Conservation (phyloP, 2,329 filamentous ascomycete genomes). For the Colletotrichum karsti region DNA sequence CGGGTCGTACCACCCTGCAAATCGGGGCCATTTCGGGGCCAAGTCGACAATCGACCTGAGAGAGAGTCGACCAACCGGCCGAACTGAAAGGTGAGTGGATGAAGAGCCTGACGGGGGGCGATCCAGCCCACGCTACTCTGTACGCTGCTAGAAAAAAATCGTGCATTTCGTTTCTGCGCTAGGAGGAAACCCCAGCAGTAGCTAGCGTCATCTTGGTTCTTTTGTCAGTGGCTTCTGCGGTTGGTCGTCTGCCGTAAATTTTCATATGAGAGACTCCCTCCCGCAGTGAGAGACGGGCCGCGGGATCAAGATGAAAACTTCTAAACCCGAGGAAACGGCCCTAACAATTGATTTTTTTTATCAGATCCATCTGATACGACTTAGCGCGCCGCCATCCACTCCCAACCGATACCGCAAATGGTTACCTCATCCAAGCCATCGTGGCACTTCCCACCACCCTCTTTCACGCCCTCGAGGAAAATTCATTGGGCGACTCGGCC, state of each 20-base stretch:
- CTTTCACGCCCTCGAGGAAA: background rate
- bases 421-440: background rate
- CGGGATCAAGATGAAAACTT: background rate
- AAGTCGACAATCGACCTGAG: background rate
- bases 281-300: background rate
- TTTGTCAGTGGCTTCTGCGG: background rate
- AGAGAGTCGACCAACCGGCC: background rate
- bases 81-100: background rate
- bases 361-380: constrained; percentile 30
- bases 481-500: constrained; percentile 1
- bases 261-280: background rate
- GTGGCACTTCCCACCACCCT: constrained; percentile 8
- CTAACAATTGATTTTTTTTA: constrained; percentile 15
- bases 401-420: constrained; percentile 19
- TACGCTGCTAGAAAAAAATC: background rate
- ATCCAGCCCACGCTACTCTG: background rate
- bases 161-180: background rate
- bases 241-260: too few species aligned
- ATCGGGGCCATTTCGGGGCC: constrained; percentile 23
- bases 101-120: background rate
- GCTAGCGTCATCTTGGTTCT: background rate
- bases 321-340: background rate
- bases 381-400: constrained; percentile 5
- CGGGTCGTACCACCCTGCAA: constrained; percentile 1
- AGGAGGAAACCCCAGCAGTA: background rate